Base-by-base conservation (phyloP, 495 filamentous ascomycete genomes). In the Penicillium atrosanguineum region DNA sequence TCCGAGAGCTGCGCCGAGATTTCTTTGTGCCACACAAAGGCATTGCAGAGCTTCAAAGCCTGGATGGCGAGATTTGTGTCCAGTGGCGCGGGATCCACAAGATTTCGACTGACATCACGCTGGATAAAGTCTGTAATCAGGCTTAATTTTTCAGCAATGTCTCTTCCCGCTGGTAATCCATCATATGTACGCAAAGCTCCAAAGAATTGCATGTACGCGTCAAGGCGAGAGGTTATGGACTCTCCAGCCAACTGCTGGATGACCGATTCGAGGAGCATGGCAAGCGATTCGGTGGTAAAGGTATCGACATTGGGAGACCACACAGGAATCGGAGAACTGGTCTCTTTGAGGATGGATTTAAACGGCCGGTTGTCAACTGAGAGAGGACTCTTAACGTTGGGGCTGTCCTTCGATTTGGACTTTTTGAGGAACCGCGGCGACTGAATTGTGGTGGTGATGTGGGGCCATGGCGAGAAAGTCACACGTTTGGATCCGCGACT, bases 311-410 rank as follows among this genome's bases (percentile, higher is more conserved):
- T 71, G 55, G 63, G 57, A 5, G 58, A 65, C 52, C 53, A 63
- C 34, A 71, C 62, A 52, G 72, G 65, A 59, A 76, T 65, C 52
- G 71, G 64, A 1, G 73, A 79, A 54, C 73, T 79, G 25, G 68
- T 75, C 18, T 78, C 64, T 68, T 97, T 98, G 44, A 98, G 79
- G 50, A 98, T 97, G 2, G 91, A 93, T 62, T 93, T 96, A 37
- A 46, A 62, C 6, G 59, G 59, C 20, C 53, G 37, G 16, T 20
- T 41, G 8, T 38, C 50, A 8, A 29, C 38, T 34, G 16, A 11
- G n/a, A 8, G 42, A 0, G 50, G 41, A 18, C 43, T 44, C 9
- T 26, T 34, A 12, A 21, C 4, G 37, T 39, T 21, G 18, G 47
- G 3, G 42, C 46, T 53, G 19, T 46, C 41, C 21, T 83, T 60